These are phyloP conservation scores for Suillus occidentalis DNA, from an alignment of 768 basidiomycete genomes.

Conservation along the genomic window DNA sequence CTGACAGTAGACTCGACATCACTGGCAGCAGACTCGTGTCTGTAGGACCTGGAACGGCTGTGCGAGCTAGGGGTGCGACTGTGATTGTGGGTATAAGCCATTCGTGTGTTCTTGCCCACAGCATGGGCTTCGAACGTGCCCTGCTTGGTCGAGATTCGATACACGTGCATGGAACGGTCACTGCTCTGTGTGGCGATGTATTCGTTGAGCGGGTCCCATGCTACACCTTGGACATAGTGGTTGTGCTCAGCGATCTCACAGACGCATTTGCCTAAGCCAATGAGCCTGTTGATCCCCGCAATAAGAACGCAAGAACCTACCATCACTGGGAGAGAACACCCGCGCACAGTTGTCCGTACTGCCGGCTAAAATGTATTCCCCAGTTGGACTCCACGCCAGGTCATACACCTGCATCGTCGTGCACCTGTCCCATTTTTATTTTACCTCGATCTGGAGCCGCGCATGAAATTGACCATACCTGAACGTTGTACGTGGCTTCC, in stretches of 20 bases:
- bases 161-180: constrained; percentile 95
- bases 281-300: constrained; percentile 2
- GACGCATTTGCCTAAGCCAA: constrained; percentile 70
- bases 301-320: constrained; percentile 38
- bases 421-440: constrained; percentile 51
- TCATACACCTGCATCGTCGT: constrained; percentile 98
- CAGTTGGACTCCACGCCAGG: constrained; percentile 94
- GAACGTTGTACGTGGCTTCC: constrained; percentile 87
- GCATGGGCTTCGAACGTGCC: constrained; percentile 89
- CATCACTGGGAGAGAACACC: constrained; percentile 75
- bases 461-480: constrained; percentile 46
- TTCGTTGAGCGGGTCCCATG: constrained; percentile 97
- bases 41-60: constrained; percentile 58
- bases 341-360: constrained; percentile 95
- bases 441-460: constrained; percentile 6
- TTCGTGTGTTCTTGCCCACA: constrained; percentile 82
- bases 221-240: constrained; percentile 97
- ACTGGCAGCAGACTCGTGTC: constrained; percentile 73
- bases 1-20: constrained; percentile 69
- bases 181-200: constrained; percentile 97
- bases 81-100: constrained; percentile 58
- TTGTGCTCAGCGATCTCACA: constrained; percentile 91
- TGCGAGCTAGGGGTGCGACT: constrained; percentile 68
- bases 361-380: constrained; percentile 93
- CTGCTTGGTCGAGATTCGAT: constrained; percentile 75